Conservation (phyloP, 1,284 basidiomycete species). For the Ganoderma lucidum region DNA sequence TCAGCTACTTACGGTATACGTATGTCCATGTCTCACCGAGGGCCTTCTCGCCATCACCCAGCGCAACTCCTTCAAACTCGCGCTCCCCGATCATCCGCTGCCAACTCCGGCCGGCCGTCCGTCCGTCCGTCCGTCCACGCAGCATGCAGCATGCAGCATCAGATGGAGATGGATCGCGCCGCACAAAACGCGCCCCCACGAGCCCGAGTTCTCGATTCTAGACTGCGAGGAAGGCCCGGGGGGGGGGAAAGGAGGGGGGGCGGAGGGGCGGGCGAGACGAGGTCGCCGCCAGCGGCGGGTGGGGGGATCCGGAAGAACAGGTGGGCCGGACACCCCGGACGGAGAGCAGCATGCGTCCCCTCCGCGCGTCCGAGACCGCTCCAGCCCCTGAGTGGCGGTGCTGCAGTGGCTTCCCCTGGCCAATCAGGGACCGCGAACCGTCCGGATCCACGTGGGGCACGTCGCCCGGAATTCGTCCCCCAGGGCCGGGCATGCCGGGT, state of each 20-base stretch:
- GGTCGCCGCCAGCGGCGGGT: neutral
- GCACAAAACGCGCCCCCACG: neutral
- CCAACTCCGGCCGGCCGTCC: neutral
- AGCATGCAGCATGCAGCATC: no score
- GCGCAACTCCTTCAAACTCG: neutral
- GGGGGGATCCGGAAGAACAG: no score
- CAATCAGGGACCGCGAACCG: constrained; percentile 18
- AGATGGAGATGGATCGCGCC: neutral
- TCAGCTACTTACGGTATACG: neutral
- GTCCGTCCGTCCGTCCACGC: no score
- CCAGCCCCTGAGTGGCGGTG: constrained; percentile 33
- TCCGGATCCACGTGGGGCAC: constrained; percentile 7
- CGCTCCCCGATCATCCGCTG: neutral
- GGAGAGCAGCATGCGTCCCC: constrained; percentile 1
- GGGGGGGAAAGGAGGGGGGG: no score
- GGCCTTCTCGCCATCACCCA: neutral
- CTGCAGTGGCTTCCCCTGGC: constrained; percentile 8
- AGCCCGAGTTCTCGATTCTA: neutral
- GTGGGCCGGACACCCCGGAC: no score
- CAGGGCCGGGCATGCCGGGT: constrained; percentile 13
- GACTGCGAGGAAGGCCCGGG: neutral
- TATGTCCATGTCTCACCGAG: neutral
- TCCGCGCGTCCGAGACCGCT: constrained; percentile 21
- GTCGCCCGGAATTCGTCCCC: neutral
- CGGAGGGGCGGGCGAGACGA: no score